Conservation (phyloP, 768 basidiomycete genomes). For the Lanmaoa pseudosensibilis region DNA sequence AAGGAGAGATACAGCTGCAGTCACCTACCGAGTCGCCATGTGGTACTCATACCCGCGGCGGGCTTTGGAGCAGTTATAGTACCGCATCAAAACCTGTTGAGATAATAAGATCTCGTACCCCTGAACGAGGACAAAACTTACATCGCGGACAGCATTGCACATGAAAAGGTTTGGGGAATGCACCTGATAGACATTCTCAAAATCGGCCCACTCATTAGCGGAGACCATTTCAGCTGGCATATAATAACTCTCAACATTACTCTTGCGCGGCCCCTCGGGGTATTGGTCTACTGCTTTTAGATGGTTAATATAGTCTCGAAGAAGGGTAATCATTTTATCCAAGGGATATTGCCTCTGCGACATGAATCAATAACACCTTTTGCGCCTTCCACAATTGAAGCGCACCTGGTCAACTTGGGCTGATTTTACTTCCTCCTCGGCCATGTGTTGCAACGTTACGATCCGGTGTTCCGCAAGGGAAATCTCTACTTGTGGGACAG, state of each 20-base stretch:
- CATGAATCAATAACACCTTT: slow-evolving; percentile 2
- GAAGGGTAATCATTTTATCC: slow-evolving; percentile 54
- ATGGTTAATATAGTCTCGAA: slow-evolving; percentile 61
- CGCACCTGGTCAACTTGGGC: slow-evolving; percentile 18
- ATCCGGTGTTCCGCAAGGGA: slow-evolving; percentile 56
- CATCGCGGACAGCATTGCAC: slow-evolving; percentile 76
- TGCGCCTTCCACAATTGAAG: not conserved
- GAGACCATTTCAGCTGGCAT: slow-evolving; percentile 69
- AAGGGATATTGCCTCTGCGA: slow-evolving; percentile 28
- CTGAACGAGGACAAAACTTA: slow-evolving; percentile 38
- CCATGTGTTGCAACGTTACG: slow-evolving; percentile 40
- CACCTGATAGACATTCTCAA: slow-evolving; percentile 89
- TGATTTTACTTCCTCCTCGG: slow-evolving; percentile 12
- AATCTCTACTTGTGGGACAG: slow-evolving; percentile 66
- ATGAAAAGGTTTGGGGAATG: slow-evolving; percentile 83
- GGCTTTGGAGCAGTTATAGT: slow-evolving; percentile 79
- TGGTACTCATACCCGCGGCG: slow-evolving; percentile 84
- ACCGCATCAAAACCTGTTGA: slow-evolving; percentile 76
- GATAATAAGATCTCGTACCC: slow-evolving; percentile 6
- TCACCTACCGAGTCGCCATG: slow-evolving; percentile 73
- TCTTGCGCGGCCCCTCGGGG: slow-evolving; percentile 31
- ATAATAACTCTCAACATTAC: slow-evolving; percentile 50
- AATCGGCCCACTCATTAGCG: slow-evolving; percentile 72
- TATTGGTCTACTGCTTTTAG: slow-evolving; percentile 47
- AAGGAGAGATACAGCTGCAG: not conserved